Conservation (phyloP, 1,284 basidiomycete species). For the Anthracocystis panici-leucophaei region DNA sequence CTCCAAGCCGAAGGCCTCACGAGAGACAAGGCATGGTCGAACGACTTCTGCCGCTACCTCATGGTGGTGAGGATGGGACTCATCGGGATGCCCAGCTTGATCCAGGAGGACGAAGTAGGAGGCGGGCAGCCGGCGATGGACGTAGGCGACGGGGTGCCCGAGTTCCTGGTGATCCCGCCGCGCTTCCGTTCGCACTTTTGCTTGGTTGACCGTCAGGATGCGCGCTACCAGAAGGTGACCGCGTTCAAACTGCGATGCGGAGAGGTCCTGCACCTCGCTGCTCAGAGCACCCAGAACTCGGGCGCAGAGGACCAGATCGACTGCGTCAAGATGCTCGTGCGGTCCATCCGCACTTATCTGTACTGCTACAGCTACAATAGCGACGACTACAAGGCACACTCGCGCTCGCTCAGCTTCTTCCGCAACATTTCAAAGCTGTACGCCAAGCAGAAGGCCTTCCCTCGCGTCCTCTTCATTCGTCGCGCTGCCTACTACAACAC, state of each 20-base stretch:
- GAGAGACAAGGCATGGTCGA: conserved; percentile 75
- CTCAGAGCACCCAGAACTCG: conserved; percentile 73
- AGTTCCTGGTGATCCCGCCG: conserved; percentile 74
- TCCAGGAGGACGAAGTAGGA: conserved; percentile 75
- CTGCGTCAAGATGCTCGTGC: conserved; percentile 76
- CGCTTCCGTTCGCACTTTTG: conserved; percentile 76
- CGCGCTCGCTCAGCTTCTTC: conserved; percentile 57
- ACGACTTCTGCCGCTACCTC: conserved; percentile 90
- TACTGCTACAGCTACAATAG: conserved; percentile 65
- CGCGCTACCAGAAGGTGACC: conserved; percentile 78
- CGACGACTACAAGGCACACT: conserved; percentile 67
- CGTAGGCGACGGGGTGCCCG: conserved; percentile 76
- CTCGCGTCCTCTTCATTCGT: conserved; percentile 81
- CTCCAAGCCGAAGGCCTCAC: conserved; percentile 69
- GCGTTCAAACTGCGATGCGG: conserved; percentile 79
- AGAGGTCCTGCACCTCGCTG: conserved; percentile 78
- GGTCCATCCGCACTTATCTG: conserved; percentile 61
- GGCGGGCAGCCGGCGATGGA: conserved; percentile 75
- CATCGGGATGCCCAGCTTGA: conserved; percentile 77
- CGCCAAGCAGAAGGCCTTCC: conserved; percentile 80
- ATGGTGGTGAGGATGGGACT: conserved; percentile 76
- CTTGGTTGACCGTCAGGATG: conserved; percentile 80
- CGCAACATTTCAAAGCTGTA: conserved; percentile 74
- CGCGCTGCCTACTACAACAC: conserved; percentile 78
- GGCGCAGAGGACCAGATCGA: conserved; percentile 91